phyloP scores from a whole-genome alignment of 345 rosid genomes.

The Eucalyptus cloeziana region DNA sequence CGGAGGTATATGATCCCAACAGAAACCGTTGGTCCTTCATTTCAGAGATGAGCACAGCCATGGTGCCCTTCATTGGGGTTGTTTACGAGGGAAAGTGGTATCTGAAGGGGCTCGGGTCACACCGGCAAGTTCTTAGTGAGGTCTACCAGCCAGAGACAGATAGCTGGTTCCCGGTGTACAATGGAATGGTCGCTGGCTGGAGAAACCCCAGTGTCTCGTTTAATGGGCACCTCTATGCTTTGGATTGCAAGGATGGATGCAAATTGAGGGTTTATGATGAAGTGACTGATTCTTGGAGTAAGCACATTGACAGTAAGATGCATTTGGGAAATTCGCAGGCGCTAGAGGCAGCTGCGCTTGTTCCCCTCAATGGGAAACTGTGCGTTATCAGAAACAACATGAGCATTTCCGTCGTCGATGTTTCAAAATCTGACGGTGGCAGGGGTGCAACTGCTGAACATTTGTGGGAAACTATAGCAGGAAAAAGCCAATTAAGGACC shows the following conservation, averaged over 20 bases:
- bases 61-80: constrained; percentile 72
- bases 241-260: constrained; percentile 76
- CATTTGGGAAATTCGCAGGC: constrained; percentile 63
- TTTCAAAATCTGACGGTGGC: constrained; percentile 26
- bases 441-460: constrained; percentile 28
- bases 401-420: constrained; percentile 62
- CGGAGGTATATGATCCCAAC: constrained; percentile 74
- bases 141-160: constrained; percentile 46
- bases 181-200: constrained; percentile 78
- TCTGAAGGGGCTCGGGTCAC: constrained; percentile 62
- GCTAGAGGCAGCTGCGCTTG: constrained; percentile 60
- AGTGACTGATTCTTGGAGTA: constrained; percentile 51
- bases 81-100: constrained; percentile 63
- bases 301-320: constrained; percentile 53
- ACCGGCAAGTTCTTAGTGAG: constrained; percentile 58
- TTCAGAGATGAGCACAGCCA: constrained; percentile 67
- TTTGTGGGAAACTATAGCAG: constrained; percentile 59
- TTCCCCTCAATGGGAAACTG: constrained; percentile 60
- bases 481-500: constrained; percentile 58
- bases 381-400: constrained; percentile 59
- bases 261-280: constrained; percentile 60
- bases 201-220: constrained; percentile 56
- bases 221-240: constrained; percentile 51
- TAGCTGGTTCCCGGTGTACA: constrained; percentile 50
- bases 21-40: constrained; percentile 66